Base-by-base conservation (phyloP, 129 eudicot species). In the Deinandra increscens region DNA sequence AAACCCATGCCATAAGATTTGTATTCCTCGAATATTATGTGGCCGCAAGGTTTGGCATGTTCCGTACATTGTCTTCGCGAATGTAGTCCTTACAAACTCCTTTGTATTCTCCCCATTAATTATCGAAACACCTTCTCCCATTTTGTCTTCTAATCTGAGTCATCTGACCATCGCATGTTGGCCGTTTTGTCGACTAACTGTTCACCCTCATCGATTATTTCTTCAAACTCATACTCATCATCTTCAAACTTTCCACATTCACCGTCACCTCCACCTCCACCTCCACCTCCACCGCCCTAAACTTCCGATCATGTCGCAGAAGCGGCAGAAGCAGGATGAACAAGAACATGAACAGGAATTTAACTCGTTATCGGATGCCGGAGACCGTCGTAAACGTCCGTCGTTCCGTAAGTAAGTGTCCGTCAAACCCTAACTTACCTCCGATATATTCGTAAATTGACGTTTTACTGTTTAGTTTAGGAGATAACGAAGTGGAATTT, bases 321-420 rank as follows among this genome's bases (percentile, higher is more conserved):
- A 77, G 46, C 71, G 81, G 39, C 81, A 77, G 17, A 70, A 77
- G 37, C 58, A 49, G 59, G 80, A 60, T 6, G 80, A 76, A 59
- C 22, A 75, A 9, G 20, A 64, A 26, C 3, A 26, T 1, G 78
- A 64, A 61, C 61, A 49, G 2, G 70, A 74, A 29, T 56, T 33
- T 0, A 13, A 50, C 1, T 63, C 78, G 33, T 31, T n/a, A 42
- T 54, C 45, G 15, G 78, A 75, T 33, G 79, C 29, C 4, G 64
- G 44, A 0, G 78, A n/a, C 3, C 45, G 59, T 49, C 81, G 71
- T 6, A 77, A 77, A 62, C 81, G 81, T 11, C 81, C 81, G 7
- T 69, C 81, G 12, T 77, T 77, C 48, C 61, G 81, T 41, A 69
- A 26, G 81, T 77, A 70, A 49, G 22, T 61, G 22, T 61, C 39